A percentile compares a stretch with the other conserved stretches of the same genome.
These are phyloP conservation scores for Thalassiosira exigua DNA, from an alignment of 352 stramenopile species.

Conservation along the genomic window DNA sequence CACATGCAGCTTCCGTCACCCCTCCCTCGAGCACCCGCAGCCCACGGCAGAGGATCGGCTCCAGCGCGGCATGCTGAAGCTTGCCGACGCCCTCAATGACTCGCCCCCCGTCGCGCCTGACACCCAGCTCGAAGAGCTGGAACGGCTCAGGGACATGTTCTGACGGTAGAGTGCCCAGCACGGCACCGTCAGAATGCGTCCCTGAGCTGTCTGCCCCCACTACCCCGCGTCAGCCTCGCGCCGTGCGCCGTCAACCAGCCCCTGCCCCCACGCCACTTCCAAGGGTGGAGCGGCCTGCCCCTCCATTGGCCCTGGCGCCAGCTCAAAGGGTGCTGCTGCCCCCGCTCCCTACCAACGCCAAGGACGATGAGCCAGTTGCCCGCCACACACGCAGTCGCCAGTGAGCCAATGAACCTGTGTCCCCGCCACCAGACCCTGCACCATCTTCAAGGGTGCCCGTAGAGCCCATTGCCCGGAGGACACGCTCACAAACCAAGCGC, in stretches of 20 bases:
- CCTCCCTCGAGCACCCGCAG: conserved; percentile 1
- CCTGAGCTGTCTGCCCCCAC: no score
- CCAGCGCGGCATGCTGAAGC: background rate
- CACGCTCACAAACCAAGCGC: no score
- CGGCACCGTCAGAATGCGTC: conserved; percentile 1
- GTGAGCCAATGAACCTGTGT: background rate
- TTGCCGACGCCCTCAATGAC: background rate
- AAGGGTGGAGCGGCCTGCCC: no score
- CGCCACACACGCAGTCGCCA: no score
- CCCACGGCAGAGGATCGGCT: conserved; percentile 1
- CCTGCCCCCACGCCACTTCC: no score
- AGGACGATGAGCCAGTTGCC: no score
- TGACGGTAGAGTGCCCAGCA: background rate
- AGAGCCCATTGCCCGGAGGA: background rate
- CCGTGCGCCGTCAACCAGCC: no score
- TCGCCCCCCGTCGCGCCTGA: background rate
- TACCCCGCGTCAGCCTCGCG: background rate
- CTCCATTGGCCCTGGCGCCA: no score
- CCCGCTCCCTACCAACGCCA: no score
- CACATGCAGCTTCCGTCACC: conserved; percentile 27
- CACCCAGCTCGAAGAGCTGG: background rate
- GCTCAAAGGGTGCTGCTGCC: no score
- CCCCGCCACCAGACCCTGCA: background rate
- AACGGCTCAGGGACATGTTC: background rate
- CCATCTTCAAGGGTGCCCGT: conserved; percentile 8